Conservation (phyloP, 345 rosid genomes). For the Laguncularia racemosa region DNA sequence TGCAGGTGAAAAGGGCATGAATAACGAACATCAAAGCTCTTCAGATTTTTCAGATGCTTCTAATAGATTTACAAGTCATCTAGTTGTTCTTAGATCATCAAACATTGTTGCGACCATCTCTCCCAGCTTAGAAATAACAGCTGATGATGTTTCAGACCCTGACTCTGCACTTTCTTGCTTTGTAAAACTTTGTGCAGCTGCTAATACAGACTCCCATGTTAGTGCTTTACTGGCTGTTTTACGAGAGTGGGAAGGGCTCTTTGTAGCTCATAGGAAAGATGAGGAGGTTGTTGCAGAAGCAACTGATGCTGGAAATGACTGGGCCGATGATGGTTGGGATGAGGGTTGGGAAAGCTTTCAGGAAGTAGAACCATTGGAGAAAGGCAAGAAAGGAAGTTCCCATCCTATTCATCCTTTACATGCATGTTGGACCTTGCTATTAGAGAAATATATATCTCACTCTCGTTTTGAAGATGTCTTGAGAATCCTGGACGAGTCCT, state of each 20-base stretch:
- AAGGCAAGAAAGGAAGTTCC: slow-evolving; percentile 28
- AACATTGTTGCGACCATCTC: slow-evolving; percentile 62
- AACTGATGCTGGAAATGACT: slow-evolving; percentile 40
- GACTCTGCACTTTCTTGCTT: slow-evolving; percentile 66
- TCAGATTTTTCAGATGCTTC: slow-evolving; percentile 48
- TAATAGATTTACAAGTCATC: slow-evolving; percentile 59
- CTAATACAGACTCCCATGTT: slow-evolving; percentile 37
- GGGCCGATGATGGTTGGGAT: slow-evolving; percentile 82
- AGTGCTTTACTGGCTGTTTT: slow-evolving; percentile 57
- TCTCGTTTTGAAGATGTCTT: slow-evolving; percentile 34
- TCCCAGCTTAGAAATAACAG: slow-evolving; percentile 55
- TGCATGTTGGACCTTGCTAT: slow-evolving; percentile 62
- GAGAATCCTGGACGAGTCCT: slow-evolving; percentile 52
- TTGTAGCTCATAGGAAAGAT: slow-evolving; percentile 32
- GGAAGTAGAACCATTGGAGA: slow-evolving; percentile 47
- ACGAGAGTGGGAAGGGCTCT: slow-evolving; percentile 90
- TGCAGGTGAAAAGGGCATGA: slow-evolving; percentile 36
- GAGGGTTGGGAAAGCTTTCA: slow-evolving; percentile 99
- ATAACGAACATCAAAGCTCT: slow-evolving; percentile 20
- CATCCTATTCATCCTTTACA: slow-evolving; percentile 61
- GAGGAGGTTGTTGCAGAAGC: slow-evolving; percentile 26
- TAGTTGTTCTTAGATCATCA: slow-evolving; percentile 89
- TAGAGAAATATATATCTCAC: slow-evolving; percentile 31
- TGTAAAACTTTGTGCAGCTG: slow-evolving; percentile 49
- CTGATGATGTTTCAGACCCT: slow-evolving; percentile 47